phyloP scores from a whole-genome alignment of 1,139 yeast genomes.

The Candida sp. region DNA sequence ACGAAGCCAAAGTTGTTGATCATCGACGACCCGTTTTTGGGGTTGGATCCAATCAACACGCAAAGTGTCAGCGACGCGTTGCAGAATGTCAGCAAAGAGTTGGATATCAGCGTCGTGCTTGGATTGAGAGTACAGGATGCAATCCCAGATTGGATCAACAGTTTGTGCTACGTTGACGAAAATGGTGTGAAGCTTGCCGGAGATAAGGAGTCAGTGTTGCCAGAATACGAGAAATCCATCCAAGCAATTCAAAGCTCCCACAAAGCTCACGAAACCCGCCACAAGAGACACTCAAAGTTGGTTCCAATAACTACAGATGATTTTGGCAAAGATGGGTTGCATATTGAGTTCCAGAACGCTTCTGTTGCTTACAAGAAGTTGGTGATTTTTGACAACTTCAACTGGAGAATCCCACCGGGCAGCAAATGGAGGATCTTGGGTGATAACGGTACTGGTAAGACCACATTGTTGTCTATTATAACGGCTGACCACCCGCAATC shows the following conservation, averaged over 20 bases:
- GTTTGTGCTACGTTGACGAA: conserved; percentile 63
- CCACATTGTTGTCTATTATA: conserved; percentile 80
- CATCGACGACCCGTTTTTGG: conserved; percentile 92
- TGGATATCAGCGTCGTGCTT: conserved; percentile 49
- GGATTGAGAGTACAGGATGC: conserved; percentile 81
- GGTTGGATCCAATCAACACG: conserved; percentile 82
- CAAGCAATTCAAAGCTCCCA: conserved; percentile 10
- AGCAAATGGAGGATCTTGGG: conserved; percentile 92
- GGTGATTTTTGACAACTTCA: conserved; percentile 60
- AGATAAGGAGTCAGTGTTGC: conserved; percentile 21
- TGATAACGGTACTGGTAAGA: conserved; percentile 91
- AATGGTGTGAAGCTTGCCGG: conserved; percentile 60
- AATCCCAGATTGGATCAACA: conserved; percentile 80
- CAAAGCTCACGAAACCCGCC: conserved; percentile 9
- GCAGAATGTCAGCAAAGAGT: conserved; percentile 25
- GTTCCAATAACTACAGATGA: conserved; percentile 12
- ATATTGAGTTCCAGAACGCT: conserved; percentile 66
- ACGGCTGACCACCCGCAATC: conserved; percentile 98
- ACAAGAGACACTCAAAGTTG: conserved; percentile 6
- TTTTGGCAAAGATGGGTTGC: conserved; percentile 16
- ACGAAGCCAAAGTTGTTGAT: conserved; percentile 67
- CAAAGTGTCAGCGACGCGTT: conserved; percentile 55
- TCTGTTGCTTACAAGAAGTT: conserved; percentile 69
- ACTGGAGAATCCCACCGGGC: conserved; percentile 71
- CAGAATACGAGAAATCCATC: conserved; percentile 1